A percentile compares a stretch with the other conserved stretches of the same genome.
These are phyloP conservation scores for Euphorbia schlechtendalii DNA, from an alignment of 441 rosid genomes.

Conservation along the genomic window DNA sequence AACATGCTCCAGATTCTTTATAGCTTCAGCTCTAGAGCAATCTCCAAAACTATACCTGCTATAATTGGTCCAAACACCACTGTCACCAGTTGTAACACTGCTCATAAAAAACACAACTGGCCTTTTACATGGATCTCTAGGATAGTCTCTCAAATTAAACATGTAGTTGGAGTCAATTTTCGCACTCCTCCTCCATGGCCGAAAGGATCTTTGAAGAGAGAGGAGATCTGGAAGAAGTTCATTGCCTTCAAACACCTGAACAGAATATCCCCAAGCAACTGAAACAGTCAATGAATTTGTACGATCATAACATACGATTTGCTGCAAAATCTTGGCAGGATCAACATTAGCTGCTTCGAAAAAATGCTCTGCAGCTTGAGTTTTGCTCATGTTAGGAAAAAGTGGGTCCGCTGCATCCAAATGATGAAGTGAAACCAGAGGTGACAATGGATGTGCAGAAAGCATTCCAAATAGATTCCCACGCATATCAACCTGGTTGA, in stretches of 20 bases:
- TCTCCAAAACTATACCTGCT: constrained; percentile 33
- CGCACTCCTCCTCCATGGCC: constrained; percentile 69
- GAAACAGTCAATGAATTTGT: constrained; percentile 49
- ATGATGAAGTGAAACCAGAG: constrained; percentile 83
- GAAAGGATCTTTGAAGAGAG: constrained; percentile 55
- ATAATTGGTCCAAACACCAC: constrained; percentile 55
- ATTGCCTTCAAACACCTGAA: constrained; percentile 75
- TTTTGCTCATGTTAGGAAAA: constrained; percentile 56
- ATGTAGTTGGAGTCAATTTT: constrained; percentile 38
- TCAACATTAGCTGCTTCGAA: constrained; percentile 54
- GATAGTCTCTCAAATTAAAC: constrained; percentile 70
- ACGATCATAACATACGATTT: constrained; percentile 73
- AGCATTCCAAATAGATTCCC: constrained; percentile 80
- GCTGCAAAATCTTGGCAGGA: constrained; percentile 75
- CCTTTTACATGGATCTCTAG: constrained; percentile 59
- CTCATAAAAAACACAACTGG: constrained; percentile 56
- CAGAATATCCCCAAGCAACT: constrained; percentile 83
- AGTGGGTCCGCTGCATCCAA: constrained; percentile 77
- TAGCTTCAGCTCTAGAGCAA: constrained; percentile 40
- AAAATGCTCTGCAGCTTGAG: constrained; percentile 47
- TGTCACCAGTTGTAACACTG: constrained; percentile 38
- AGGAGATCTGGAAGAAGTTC: constrained; percentile 73
- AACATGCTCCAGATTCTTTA: constrained; percentile 40
- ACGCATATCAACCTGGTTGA: constrained; percentile 67
- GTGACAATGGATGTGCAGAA: constrained; percentile 73